Evolutionary conservation across 352 stramenopile genomes (phyloP), one percentile per base, ranked within the genome.

Genomic region (Phytophthora parvispora): DNA sequence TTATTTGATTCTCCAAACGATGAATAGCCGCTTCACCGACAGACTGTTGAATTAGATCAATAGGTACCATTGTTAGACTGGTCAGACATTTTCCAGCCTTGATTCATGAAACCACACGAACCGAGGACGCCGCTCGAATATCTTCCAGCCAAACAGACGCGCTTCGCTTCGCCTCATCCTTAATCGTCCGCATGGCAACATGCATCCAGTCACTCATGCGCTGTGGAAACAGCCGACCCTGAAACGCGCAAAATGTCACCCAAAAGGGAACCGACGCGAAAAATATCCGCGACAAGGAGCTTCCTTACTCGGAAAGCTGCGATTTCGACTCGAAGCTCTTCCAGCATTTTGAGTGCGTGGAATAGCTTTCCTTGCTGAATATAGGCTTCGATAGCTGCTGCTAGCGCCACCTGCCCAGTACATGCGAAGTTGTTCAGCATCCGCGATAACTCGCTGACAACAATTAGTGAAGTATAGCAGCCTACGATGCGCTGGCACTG

Each of bases 191-290:
- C 77, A 93, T 85, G 2, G 87, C 83, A 13, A 81, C 75, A 45
- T 90, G 80, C 75, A 93, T 92, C 87, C 87, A 94, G 53, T 90
- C 84, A 61, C 89, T 92, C 78, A 92, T 92, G 25, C 84, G 81
- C 60, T 91, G 81, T 8, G 84, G 84, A 63, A 94, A 93, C 34
- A 91, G 56, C 70, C 89, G 83, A n/a, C 87, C 84, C 87, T 93
- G 64, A 32, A 13, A 13, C 25, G 32, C 10, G 10, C 40, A 52
- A 42, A 18, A 45, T 45, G 51, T 32, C 52, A 43, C 45, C 24
- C 36, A 58, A 29, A 24, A 24, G 3, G 38, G 20, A 27, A 16
- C 20, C 20, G n/a, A 49, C 42, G 42, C 42, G 42, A 49, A 49
- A 28, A 7, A 25, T 49, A 18, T 51, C 29, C 29, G 3, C 34